Base-by-base conservation (phyloP, 108 stramenopile genomes). In the Cylindrotheca fusiformis region DNA sequence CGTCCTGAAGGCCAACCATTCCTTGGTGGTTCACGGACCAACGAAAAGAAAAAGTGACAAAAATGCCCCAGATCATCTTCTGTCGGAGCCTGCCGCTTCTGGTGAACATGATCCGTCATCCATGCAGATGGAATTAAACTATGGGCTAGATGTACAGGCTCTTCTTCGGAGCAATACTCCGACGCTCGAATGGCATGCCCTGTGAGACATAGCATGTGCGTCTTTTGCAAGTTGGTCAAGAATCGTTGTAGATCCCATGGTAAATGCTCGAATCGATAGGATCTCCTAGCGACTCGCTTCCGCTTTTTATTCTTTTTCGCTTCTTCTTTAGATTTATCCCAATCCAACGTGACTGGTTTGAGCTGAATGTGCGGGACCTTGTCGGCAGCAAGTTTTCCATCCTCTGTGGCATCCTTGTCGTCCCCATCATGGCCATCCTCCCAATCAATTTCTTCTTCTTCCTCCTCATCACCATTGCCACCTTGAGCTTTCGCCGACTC, bases 51-150 rank as follows among this genome's bases (percentile, higher is more conserved):
- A 46, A 52, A 63, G n/a, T 63, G 30, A 22, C 50, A 63, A 65
- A 72, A 72, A 22, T 56, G 48, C 1, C 50, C 45, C 4, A 72
- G 30, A 19, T 72, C 71, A 3, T 72, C 36, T n/a, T 41, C 12
- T 2, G 71, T 59, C 1, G 71, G 71, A 20, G 56, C 49, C 17
- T 14, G 19, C 14, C 24, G 30, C 29, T 48, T n/a, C 10, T 46
- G 28, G 5, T 48, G 23, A 21, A n/a, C 32, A 17, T 1, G 17
- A 5, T 61, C 31, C 5, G 27, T 21, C 47, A 46, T 31, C 71
- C 71, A 59, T 31, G 65, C 61, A 2, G 20, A 30, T 10, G 89
- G 89, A 47, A 90, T 59, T 1, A 85, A 32, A 65, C 89, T 90
- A 58, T 77, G 60, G 30, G 84, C 84, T 19, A 82, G 3, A 58